Percentiles rank a stretch among this genome's conserved stretches.
These are phyloP conservation scores for Cornus suecica DNA, from an alignment of 148 eudicot genomes.

Conservation along the genomic window DNA sequence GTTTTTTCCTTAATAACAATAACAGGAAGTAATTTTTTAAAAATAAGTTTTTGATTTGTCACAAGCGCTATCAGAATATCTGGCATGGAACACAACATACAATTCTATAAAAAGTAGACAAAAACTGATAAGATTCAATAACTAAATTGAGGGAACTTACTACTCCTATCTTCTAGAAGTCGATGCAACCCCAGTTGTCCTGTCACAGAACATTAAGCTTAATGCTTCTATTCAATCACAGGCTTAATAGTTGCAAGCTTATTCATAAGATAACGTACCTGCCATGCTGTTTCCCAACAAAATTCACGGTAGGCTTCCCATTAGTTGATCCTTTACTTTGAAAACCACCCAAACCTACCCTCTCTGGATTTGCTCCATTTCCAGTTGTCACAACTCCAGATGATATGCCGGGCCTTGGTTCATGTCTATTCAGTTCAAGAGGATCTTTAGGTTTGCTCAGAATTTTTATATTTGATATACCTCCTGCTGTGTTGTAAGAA, in stretches of 20 bases:
- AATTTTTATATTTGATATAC: conserved; percentile 48
- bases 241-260: neutral
- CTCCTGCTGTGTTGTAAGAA: conserved; percentile 36
- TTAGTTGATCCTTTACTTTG: conserved; percentile 49
- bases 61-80: neutral
- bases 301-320: conserved; percentile 44
- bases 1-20: neutral
- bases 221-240: neutral
- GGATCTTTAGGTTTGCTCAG: conserved; percentile 69
- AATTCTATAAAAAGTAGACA: neutral
- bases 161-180: conserved; percentile 57
- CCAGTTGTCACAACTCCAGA: conserved; percentile 25
- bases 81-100: neutral
- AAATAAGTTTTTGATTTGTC: neutral
- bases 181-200: conserved; percentile 42
- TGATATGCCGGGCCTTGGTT: conserved; percentile 32
- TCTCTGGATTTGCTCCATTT: conserved; percentile 41
- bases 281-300: conserved; percentile 50
- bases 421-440: conserved; percentile 32
- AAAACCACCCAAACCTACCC: conserved; percentile 37
- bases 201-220: conserved; percentile 22
- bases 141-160: conserved; percentile 41
- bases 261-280: conserved; percentile 36
- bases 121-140: neutral
- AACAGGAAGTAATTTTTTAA: neutral